Conservation (phyloP, 2,329 filamentous ascomycete genomes). For the Colletotrichum sp. region DNA sequence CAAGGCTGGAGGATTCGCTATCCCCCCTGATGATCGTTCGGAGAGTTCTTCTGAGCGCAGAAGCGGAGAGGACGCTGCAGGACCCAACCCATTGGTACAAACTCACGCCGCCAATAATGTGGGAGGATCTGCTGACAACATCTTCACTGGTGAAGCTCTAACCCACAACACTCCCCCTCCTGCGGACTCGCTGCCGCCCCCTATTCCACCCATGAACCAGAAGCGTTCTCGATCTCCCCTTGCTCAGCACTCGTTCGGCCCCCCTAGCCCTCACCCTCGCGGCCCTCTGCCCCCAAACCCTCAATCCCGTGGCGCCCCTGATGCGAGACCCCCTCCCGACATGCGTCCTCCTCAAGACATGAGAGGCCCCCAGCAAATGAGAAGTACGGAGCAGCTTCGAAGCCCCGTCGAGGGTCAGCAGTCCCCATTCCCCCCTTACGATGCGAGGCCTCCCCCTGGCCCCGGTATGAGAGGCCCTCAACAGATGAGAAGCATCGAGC, state of each 20-base stretch:
- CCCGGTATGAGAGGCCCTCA: neutral
- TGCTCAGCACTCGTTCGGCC: constrained; percentile 37
- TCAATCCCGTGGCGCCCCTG: constrained; percentile 18
- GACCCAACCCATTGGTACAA: constrained; percentile 47
- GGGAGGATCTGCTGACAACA: constrained; percentile 60
- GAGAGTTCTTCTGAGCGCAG: constrained; percentile 34
- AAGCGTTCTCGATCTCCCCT: constrained; percentile 52
- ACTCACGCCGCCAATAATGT: constrained; percentile 54
- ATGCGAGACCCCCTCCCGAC: neutral
- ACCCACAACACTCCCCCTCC: constrained; percentile 39
- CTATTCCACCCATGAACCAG: constrained; percentile 43
- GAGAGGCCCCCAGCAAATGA: neutral
- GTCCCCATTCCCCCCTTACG: neutral
- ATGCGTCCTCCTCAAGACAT: constrained; percentile 6
- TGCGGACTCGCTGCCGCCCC: constrained; percentile 44
- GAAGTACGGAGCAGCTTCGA: neutral
- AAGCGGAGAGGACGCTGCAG: constrained; percentile 36
- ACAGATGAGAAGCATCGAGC: neutral
- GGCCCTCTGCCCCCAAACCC: constrained; percentile 34
- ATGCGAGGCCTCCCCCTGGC: neutral
- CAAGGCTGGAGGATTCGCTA: constrained; percentile 65
- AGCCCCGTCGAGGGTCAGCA: neutral
- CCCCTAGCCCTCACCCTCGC: constrained; percentile 35
- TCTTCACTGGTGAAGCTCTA: constrained; percentile 59
- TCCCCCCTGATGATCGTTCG: constrained; percentile 40